Base-by-base conservation (phyloP, 306 rosid species). In the Citrullus amarus region DNA sequence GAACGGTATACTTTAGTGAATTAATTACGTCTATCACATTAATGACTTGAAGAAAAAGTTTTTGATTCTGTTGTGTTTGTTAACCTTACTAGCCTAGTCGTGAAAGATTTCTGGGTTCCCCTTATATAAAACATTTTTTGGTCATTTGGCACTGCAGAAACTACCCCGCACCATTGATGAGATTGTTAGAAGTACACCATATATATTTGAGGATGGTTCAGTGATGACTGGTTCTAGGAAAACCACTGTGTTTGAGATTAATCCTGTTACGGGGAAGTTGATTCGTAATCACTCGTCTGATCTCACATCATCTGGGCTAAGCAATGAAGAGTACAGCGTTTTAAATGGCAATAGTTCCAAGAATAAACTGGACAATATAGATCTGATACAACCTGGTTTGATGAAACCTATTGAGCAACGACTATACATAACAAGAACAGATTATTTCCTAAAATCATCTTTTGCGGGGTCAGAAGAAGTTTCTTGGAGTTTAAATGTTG, bases 161-260 rank as follows among this genome's bases (percentile, higher is more conserved):
- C 86, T 88, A 68, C 70, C 87, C 43, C 80, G 63, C 78, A 63
- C 87, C 46, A 81, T 93, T 20, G 90, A 87, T 43, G 92, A 93
- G 4, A 88, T 82, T 80, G 83, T 91, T 63, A 83, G 78, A n/a
- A 88, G 62, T 44, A 84, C 90, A 2, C 98, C 98, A 32, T 59
- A 74, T 18, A 55, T 80, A 36, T 81, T 82, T 65, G 96, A 93
- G 54, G 92, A 91, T 74, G 93, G 98, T 75, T 87, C 86, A 25
- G 88, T 90, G 59, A 93, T 83, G 53, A 88, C 89, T 83, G 98
- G 98, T 79, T 90, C 90, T 63, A 91, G 84, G 86, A 80, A 70
- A 76, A 83, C 80, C 77, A 87, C 89, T 70, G 85, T 90, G 58
- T 88, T 86, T 83, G 93, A 88, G 83, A 85, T 93, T 68, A 91